phyloP scores from a whole-genome alignment of 768 basidiomycete genomes.

The Russula foetens region DNA sequence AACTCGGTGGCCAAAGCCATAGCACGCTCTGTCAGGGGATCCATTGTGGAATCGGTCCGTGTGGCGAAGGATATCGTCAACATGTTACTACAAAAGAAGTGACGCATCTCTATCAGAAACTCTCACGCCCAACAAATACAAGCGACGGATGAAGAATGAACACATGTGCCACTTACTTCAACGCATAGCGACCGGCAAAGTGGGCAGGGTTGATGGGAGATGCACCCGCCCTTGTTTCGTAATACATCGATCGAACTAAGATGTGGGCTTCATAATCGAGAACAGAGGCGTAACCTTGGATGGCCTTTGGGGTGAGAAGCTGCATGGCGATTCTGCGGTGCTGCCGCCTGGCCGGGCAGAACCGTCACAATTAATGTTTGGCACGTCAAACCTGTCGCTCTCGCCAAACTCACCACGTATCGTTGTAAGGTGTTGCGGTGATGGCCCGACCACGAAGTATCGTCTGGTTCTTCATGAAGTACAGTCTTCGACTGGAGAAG shows the following conservation, averaged over 20 bases:
- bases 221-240: slow-evolving; percentile 27
- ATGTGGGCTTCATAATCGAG: slow-evolving; percentile 35
- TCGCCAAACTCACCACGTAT: slow-evolving; percentile 30
- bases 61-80: slow-evolving; percentile 36
- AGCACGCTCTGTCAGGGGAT: slow-evolving; percentile 32
- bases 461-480: slow-evolving; percentile 39
- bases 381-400: background rate
- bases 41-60: slow-evolving; percentile 32
- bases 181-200: slow-evolving; percentile 32
- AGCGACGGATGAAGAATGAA: background rate
- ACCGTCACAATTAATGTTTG: background rate
- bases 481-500: slow-evolving; percentile 39
- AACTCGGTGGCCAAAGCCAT: slow-evolving; percentile 37
- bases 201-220: slow-evolving; percentile 33
- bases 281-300: slow-evolving; percentile 30
- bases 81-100: slow-evolving; percentile 32
- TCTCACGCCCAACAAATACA: background rate
- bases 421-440: slow-evolving; percentile 37
- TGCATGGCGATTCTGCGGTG: slow-evolving; percentile 34
- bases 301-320: slow-evolving; percentile 29
- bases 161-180: slow-evolving; percentile 18
- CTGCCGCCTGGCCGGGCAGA: slow-evolving; percentile 28
- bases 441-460: slow-evolving; percentile 38
- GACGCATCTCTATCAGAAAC: slow-evolving; percentile 14
- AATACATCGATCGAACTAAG: slow-evolving; percentile 33